Evolutionary conservation across 192 early-diverging fungal species (phyloP), one percentile per base, ranked within the genome.

Genomic region (Coemansia furcata): DNA sequence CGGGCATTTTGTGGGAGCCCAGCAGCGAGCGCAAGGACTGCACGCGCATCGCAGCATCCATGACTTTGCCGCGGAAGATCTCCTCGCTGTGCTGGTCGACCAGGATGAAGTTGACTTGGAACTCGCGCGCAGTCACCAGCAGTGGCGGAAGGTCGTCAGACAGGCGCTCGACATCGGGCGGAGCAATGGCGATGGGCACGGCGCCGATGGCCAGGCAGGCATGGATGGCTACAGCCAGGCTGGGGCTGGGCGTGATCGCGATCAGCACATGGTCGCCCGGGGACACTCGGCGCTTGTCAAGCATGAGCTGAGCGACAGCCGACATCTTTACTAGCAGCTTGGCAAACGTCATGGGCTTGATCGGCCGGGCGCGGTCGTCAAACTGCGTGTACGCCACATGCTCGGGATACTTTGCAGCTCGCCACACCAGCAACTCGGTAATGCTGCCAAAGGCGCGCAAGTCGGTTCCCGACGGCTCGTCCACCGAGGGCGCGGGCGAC

Each of bases 121-220:
- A 89, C 44, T 93, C 89, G 35, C 79, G 69, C 42, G 87, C 83
- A 3, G 89, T 70, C 9, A 80, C 84, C 58, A 91, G 80, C 62
- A 94, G 58, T 10, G 79, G 72, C 3, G 85, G 79, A n/a, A 91
- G 81, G 63, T 93, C 91, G 49, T 95, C 93, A 21, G 84, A 71
- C 29, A 89, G 69, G 15, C 90, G 85, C 26, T 65, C 60, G 2
- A 69, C 66, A 63, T 95, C 94, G n/a, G 86, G 85, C 49, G 87
- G 83, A n/a, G 87, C 71, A 6, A 93, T 64, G 3, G 92, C 88
- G 29, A 95, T 89, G 10, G 89, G 82, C 3, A 91, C 72, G 0
- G 90, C 82, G 33, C 94, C 94, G 3, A 92, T 80, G n/a, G 89
- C 84, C 67, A 94, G 79, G 73, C 94, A 95, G 26, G 94, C 92